Evolutionary conservation across 2,329 filamentous ascomycete species (phyloP).

Genomic region (Penicillium sp.): DNA sequence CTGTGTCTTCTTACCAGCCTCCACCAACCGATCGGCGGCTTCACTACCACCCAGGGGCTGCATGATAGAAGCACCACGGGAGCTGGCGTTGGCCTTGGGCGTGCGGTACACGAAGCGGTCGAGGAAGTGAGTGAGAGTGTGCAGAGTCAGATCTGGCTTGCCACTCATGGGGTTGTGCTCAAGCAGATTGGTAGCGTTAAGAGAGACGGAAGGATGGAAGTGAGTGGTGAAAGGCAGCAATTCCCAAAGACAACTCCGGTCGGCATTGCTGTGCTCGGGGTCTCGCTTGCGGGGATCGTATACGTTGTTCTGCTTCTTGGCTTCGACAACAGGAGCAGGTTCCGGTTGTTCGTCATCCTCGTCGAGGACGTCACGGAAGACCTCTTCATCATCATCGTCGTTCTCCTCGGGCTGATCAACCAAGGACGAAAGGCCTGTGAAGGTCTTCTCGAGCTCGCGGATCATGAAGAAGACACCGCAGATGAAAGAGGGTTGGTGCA

Average conservation of each 20-base stretch:
- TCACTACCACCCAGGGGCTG: slow-evolving; percentile 75
- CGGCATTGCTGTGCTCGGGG: slow-evolving; percentile 89
- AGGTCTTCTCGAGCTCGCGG: slow-evolving; percentile 73
- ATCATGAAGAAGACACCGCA: slow-evolving; percentile 92
- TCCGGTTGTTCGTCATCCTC: slow-evolving; percentile 48
- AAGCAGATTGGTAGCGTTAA: slow-evolving; percentile 74
- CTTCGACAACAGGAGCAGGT: slow-evolving; percentile 23
- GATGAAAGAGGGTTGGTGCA: slow-evolving; percentile 90
- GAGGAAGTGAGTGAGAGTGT: slow-evolving; percentile 91
- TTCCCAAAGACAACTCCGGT: slow-evolving; percentile 91
- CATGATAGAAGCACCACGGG: slow-evolving; percentile 90
- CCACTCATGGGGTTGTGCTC: slow-evolving; percentile 69
- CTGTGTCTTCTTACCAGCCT: slow-evolving; percentile 58
- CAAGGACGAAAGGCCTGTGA: slow-evolving; percentile 76
- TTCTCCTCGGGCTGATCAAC: slow-evolving; percentile 76
- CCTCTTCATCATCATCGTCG: slow-evolving; percentile 68
- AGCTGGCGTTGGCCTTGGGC: slow-evolving; percentile 65
- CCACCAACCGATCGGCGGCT: slow-evolving; percentile 61
- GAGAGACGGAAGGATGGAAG: slow-evolving; percentile 88
- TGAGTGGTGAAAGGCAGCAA: slow-evolving; percentile 73
- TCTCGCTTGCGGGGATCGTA: slow-evolving; percentile 93
- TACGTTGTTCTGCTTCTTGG: slow-evolving; percentile 34
- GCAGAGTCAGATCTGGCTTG: slow-evolving; percentile 86
- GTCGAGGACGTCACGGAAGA: slow-evolving; percentile 65
- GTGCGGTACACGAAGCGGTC: slow-evolving; percentile 99